These are phyloP conservation scores for Tardiomyces blankii DNA, from an alignment of 1,139 yeast genomes.

Conservation along the genomic window DNA sequence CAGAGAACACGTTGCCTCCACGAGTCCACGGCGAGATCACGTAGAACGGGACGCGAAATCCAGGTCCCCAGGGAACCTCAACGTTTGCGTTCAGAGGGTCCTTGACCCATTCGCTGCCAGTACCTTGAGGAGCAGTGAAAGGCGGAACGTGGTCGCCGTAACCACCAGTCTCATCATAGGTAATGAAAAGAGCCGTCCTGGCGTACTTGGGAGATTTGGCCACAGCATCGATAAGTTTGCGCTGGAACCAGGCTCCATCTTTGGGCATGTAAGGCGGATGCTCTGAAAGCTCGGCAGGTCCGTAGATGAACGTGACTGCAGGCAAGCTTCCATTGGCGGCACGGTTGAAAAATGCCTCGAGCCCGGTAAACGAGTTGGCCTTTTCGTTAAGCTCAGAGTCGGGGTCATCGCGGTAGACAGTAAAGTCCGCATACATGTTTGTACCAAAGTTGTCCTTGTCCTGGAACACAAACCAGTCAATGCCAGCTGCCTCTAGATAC, in stretches of 20 bases:
- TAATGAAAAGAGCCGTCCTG: conserved; percentile 11
- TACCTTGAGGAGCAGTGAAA: conserved; percentile 9
- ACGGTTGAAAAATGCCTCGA: conserved; percentile 8
- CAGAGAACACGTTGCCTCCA: conserved; percentile 16
- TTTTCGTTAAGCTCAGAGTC: conserved; percentile 6
- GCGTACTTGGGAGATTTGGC: conserved; percentile 10
- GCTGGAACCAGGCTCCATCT: conserved; percentile 14
- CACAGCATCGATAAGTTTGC: conserved; percentile 11
- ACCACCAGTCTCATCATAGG: conserved; percentile 19
- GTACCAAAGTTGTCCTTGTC: conserved; percentile 8
- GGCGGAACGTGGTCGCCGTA: conserved; percentile 17
- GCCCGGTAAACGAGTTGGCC: conserved; percentile 9
- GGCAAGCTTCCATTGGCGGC: conserved; percentile 9
- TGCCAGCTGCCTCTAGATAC: conserved; percentile 3
- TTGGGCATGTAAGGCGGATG: conserved; percentile 14
- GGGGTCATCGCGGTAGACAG: conserved; percentile 3
- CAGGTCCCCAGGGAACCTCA: conserved; percentile 11
- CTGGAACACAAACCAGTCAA: conserved; percentile 9
- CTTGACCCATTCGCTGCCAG: conserved; percentile 10
- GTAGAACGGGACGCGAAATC: conserved; percentile 10
- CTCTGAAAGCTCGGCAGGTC: conserved; percentile 14
- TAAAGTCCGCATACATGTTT: conserved; percentile 6
- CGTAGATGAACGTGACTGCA: conserved; percentile 11
- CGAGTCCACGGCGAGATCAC: conserved; percentile 15
- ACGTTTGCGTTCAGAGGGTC: conserved; percentile 5